Evolutionary conservation across 148 eudicot species (phyloP).

Genomic region (Nepenthes gracilis): DNA sequence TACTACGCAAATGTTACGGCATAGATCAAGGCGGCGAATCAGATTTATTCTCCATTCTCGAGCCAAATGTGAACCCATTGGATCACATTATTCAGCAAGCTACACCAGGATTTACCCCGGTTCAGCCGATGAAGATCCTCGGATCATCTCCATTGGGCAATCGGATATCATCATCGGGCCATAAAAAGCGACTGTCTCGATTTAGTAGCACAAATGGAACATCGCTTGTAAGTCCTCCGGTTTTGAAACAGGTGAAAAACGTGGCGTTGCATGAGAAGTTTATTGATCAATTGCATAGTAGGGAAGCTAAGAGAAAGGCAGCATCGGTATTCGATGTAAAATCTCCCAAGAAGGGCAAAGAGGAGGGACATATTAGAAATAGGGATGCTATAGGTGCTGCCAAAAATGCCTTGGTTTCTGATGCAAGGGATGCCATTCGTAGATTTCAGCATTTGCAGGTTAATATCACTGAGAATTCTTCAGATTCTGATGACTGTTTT

Average conservation of each 20-base stretch:
- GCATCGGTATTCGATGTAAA: conserved; percentile 25
- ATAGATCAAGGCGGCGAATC: conserved; percentile 33
- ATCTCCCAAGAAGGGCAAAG: conserved; percentile 10
- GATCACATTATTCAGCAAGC: conserved; percentile 13
- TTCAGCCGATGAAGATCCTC: conserved; percentile 12
- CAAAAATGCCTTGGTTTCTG: conserved; percentile 53
- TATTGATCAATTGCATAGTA: conserved; percentile 56
- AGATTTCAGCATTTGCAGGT: conserved; percentile 38
- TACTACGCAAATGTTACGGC: conserved; percentile 47
- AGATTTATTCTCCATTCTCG: conserved; percentile 52
- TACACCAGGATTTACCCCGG: conserved; percentile 30
- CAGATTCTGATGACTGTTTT: conserved; percentile 27
- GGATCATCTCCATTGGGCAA: conserved; percentile 19
- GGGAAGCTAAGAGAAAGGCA: conserved; percentile 68
- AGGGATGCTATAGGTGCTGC: conserved; percentile 36
- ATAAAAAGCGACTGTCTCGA: conserved; percentile 39
- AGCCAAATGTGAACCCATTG: conserved; percentile 29
- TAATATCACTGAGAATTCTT: conserved; percentile 11
- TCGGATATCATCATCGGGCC: conserved; percentile 32
- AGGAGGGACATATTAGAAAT: conserved; percentile 14
- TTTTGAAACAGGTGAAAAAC: conserved; percentile 69
- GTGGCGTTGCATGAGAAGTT: conserved; percentile 74
- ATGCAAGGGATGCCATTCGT: conserved; percentile 50
- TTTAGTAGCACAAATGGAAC: conserved; percentile 11
- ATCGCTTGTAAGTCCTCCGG: conserved; percentile 50